Evolutionary conservation across 2,329 filamentous ascomycete genomes (phyloP), one percentile per base, ranked within the genome.

Genomic region (Polychaeton citri): DNA sequence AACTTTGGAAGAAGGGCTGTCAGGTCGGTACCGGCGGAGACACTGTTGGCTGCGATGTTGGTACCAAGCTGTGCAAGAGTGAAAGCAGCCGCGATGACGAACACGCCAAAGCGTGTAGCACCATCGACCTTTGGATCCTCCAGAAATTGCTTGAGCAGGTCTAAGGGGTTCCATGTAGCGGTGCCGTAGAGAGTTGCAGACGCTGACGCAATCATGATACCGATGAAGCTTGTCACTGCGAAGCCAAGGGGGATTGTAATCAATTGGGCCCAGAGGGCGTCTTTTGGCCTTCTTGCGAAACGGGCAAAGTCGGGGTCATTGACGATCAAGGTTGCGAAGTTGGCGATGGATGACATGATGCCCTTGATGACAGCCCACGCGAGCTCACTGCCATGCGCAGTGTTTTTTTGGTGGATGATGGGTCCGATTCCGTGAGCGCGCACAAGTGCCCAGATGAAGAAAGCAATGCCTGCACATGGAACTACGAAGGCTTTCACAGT

Each of bases 401-500:
- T 72, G 32, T 72, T 70, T 0, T 71, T 64, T 52, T 88, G 79
- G 38, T 76, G 68, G 17, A 94, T 70, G 46, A 95, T 84, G 1
- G 85, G 84, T 2, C 87, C 87, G 39, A 87, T 71, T 1, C 86
- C 87, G 30, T 85, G 74, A 19, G 87, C 87, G 18, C 81, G 74
- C 21, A 83, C 76, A 18, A 93, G 69, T 2, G 83, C 74, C 87
- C 87, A 95, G 51, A 84, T 79, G 58, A 94, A 81, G 58, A 90
- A 90, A 10, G 81, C 76, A 34, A 94, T 67, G 34, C 81, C 86
- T n/a, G 84, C 85, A 24, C 71, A 69, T 0, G 87, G 87, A 0
- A 90, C 86, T 40, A 92, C 74, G 52, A 76, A 81, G 1, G 87
- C 77, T 63, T 95, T 95, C 52, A 84, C 81, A 0, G 86, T 94